Percentiles rank a stretch among this genome's conserved stretches.
These are phyloP conservation scores for Rhynchospora tenuis DNA, from an alignment of 176 grass and related monocot species.

Conservation along the genomic window DNA sequence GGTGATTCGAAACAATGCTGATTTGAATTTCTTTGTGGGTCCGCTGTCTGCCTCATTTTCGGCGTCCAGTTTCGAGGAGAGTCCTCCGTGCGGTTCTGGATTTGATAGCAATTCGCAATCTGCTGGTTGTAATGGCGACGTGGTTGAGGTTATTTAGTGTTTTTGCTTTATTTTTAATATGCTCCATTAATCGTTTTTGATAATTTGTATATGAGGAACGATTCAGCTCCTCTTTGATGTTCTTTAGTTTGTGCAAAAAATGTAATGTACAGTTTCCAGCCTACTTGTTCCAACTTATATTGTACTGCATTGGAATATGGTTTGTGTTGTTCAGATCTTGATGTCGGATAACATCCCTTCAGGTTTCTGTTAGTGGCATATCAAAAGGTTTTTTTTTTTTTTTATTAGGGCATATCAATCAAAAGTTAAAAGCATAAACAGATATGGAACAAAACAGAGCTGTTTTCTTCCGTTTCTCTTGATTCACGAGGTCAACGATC, in stretches of 20 bases:
- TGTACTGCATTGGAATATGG: neutral
- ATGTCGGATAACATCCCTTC: neutral
- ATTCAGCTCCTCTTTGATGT: neutral
- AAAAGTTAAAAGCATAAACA: neutral
- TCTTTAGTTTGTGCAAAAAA: neutral
- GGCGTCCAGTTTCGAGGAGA: constrained; percentile 32
- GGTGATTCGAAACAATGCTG: constrained; percentile 15
- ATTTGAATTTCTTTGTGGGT: constrained; percentile 34
- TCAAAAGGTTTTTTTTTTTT: no score
- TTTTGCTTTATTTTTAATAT: neutral
- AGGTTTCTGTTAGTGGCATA: neutral
- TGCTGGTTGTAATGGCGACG: neutral
- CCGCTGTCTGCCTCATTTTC: constrained; percentile 35
- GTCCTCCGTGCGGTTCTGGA: constrained; percentile 21
- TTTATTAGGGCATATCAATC: no score
- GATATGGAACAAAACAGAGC: neutral
- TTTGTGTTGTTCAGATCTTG: neutral
- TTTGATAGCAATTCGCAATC: neutral
- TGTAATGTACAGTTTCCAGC: neutral
- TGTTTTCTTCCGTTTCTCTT: neutral
- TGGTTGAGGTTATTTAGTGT: neutral
- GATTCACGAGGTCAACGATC: neutral
- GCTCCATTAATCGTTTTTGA: neutral
- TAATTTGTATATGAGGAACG: neutral
- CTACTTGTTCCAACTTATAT: neutral